Conservation (phyloP, 768 basidiomycete species). For the Tulasnella sp. region DNA sequence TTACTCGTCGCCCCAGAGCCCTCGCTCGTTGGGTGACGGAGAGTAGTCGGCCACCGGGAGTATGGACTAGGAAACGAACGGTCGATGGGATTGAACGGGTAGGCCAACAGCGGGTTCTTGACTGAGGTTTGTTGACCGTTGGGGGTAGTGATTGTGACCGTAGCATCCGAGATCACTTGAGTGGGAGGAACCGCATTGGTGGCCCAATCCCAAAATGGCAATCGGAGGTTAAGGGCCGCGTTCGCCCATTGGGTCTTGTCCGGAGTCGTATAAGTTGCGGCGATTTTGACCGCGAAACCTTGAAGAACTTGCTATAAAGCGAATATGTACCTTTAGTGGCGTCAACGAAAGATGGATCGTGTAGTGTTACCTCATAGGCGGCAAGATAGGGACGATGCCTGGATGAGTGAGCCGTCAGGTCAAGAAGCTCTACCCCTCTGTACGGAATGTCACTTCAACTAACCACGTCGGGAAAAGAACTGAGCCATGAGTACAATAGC, state of each 20-base stretch:
- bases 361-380: constrained; percentile 37
- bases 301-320: constrained; percentile 37
- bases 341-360: neutral
- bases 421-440: neutral
- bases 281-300: constrained; percentile 30
- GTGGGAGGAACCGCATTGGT: constrained; percentile 28
- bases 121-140: constrained; percentile 19
- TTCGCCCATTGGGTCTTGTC: constrained; percentile 22
- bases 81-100: constrained; percentile 7
- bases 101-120: constrained; percentile 5
- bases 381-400: constrained; percentile 40
- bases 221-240: constrained; percentile 29
- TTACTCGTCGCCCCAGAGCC: neutral
- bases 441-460: too few species aligned
- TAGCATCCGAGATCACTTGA: constrained; percentile 28
- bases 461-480: constrained; percentile 27
- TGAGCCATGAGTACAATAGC: constrained; percentile 44
- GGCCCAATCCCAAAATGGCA: constrained; percentile 46
- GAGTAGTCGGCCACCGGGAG: neutral
- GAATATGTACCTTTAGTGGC: neutral
- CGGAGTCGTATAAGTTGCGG: constrained; percentile 26
- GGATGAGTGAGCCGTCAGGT: neutral
- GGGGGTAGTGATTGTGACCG: constrained; percentile 27
- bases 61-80: neutral
- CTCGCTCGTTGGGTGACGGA: constrained; percentile 1